These are phyloP conservation scores for Gorgonomyces haynaldii DNA, from an alignment of 192 early-diverging fungal genomes.

Conservation along the genomic window DNA sequence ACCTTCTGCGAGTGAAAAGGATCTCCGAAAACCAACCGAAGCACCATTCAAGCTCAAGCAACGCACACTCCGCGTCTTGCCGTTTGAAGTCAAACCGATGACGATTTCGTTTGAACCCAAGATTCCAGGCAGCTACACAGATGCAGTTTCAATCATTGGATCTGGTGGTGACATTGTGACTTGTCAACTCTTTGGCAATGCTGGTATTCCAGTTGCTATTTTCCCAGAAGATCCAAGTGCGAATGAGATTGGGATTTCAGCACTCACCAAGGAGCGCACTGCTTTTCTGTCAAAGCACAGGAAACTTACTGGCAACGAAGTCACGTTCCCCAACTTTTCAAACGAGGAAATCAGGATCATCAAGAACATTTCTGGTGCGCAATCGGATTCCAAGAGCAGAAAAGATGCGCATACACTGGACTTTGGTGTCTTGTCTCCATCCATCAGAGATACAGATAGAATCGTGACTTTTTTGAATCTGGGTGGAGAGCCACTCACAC, in stretches of 20 bases:
- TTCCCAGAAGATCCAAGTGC: constrained; percentile 40
- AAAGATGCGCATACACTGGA: constrained; percentile 41
- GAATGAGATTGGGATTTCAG: constrained; percentile 31
- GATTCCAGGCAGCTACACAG: constrained; percentile 32
- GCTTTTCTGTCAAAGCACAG: constrained; percentile 42
- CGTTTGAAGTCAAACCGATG: constrained; percentile 31
- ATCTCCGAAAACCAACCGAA: constrained; percentile 4
- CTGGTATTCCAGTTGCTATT: constrained; percentile 47
- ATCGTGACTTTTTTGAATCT: constrained; percentile 48
- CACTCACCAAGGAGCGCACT: constrained; percentile 39
- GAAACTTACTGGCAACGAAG: constrained; percentile 20
- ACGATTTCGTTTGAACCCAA: constrained; percentile 37
- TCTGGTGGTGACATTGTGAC: constrained; percentile 43
- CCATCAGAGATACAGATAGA: constrained; percentile 15
- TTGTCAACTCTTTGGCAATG: constrained; percentile 30
- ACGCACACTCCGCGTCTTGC: constrained; percentile 23
- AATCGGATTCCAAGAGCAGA: constrained; percentile 25
- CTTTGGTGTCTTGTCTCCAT: constrained; percentile 35
- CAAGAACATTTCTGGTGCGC: constrained; percentile 42
- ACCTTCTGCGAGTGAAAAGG: constrained; percentile 7
- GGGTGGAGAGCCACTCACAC: constrained; percentile 27
- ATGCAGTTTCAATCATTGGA: constrained; percentile 32
- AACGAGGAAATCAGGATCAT: constrained; percentile 34
- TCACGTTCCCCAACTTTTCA: constrained; percentile 25
- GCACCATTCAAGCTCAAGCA: constrained; percentile 24